Base-by-base conservation (phyloP, 1,139 yeast species). In the Yarrowia galli region DNA sequence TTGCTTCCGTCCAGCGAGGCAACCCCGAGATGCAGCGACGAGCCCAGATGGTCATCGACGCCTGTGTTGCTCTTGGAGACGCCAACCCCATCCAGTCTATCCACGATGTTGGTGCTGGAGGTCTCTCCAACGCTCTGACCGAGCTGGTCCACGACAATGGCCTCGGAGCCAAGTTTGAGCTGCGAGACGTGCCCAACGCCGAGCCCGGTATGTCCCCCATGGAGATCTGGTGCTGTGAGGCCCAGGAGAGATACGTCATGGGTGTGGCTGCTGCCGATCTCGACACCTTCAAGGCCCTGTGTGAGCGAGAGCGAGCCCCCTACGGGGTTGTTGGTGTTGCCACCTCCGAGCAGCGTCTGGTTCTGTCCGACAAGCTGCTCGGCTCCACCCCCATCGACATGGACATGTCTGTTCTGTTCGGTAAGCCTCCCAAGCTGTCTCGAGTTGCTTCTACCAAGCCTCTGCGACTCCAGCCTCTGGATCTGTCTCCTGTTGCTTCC, bases 201-300 rank as follows among this genome's bases (percentile, higher is more conserved):
- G 99, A 96, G 79, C 97, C 97, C 64, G 97, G 98, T 69, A 92
- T 96, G 98, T 93, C 98, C 12, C 98, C 99, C 68, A 91, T 95
- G 97, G 99, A 96, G 81, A 92, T 96, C 73, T 96, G 99, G 99
- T 96, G 99, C 85, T 93, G 96, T 75, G 99, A 96, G 80, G 96
- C 99, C 7, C 99, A 96, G 81, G 99, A 96, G 79, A 88, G 99
- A 79, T 96, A 93, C 76, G 99, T 96, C 36, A 80, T 96, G 75
- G 99, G 97, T 71, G 97, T 95, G 71, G 85, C 93, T 15, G 92
- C 92, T 68, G 88, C 87, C 71, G 91, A 92, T 76, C 81, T 95
- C 71, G 86, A 85, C 4, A 75, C 82, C 28, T 96, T 96, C 79
- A 85, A 87, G 74, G 84, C 84, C 65, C 89, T 96, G 68, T 96